Percentiles rank a stretch among this genome's conserved stretches.
These are phyloP conservation scores for Daldinia concentrica DNA, from an alignment of 495 filamentous ascomycete genomes.

Conservation along the genomic window DNA sequence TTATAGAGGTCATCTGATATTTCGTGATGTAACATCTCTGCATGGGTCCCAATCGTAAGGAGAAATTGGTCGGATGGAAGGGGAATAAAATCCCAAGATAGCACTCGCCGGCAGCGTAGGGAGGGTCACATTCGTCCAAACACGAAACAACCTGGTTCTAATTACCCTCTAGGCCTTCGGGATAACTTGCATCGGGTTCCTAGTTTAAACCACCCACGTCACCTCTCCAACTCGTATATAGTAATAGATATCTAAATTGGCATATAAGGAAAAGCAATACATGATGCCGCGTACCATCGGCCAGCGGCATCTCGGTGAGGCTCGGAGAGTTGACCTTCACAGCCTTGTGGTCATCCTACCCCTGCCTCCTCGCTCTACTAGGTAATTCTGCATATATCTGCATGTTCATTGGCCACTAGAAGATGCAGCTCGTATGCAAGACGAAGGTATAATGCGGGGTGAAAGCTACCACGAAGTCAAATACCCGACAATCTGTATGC, in stretches of 20 bases:
- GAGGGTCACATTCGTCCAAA: conserved; percentile 29
- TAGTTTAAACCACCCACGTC: conserved; percentile 20
- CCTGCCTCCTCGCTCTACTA: conserved; percentile 24
- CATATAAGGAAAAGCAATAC: not conserved
- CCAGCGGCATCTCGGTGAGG: conserved; percentile 45
- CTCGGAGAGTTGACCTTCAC: conserved; percentile 42
- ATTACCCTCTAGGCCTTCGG: not conserved
- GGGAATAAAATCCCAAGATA: conserved; percentile 7
- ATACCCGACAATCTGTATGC: conserved; percentile 40
- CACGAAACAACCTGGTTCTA: conserved; percentile 21
- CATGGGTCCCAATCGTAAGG: conserved; percentile 23
- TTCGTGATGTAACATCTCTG: conserved; percentile 42
- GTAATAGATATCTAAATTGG: not conserved
- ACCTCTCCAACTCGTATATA: conserved; percentile 8
- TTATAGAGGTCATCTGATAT: conserved; percentile 42
- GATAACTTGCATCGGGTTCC: conserved; percentile 15
- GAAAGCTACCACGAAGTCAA: conserved; percentile 37
- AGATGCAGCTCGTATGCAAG: conserved; percentile 38
- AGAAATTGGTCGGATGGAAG: conserved; percentile 18
- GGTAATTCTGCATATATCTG: conserved; percentile 16
- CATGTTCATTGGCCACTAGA: conserved; percentile 43
- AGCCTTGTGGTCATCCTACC: conserved; percentile 37
- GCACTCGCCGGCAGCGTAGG: not conserved
- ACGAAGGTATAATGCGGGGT: conserved; percentile 39
- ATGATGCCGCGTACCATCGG: conserved; percentile 28